A percentile compares a stretch with the other conserved stretches of the same genome.
Conservation (phyloP, 768 basidiomycete species). For the Boletus coccyginus region DNA sequence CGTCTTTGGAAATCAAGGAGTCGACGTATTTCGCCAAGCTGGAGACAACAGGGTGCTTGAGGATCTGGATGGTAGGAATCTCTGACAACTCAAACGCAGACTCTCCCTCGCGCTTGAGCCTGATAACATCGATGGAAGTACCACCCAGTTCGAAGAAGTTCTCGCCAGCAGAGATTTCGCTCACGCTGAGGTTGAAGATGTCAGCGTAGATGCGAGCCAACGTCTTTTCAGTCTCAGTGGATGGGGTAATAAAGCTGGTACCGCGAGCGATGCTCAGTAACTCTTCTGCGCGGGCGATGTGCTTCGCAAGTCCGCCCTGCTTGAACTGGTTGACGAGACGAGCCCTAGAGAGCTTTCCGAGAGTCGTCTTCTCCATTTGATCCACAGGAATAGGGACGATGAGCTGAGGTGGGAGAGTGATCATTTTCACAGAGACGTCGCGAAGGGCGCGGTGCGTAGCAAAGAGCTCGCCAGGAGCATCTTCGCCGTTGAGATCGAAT, state of each 20-base stretch:
- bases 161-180: constrained; percentile 27
- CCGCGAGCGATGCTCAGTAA: constrained; percentile 23
- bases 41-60: constrained; percentile 32
- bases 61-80: constrained; percentile 40
- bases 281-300: constrained; percentile 29
- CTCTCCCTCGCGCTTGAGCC: constrained; percentile 30
- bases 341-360: constrained; percentile 45
- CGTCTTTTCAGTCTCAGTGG: constrained; percentile 25
- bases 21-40: constrained; percentile 32
- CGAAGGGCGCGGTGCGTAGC: constrained; percentile 32
- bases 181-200: constrained; percentile 28
- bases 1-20: constrained; percentile 23
- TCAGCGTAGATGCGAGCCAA: constrained; percentile 31
- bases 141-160: constrained; percentile 44
- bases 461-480: constrained; percentile 23
- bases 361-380: constrained; percentile 40
- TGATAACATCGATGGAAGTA: constrained; percentile 39
- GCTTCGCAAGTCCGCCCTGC: constrained; percentile 32
- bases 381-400: constrained; percentile 38
- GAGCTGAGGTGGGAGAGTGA: constrained; percentile 34
- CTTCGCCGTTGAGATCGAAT: constrained; percentile 22
- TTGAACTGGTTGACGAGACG: constrained; percentile 36
- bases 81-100: constrained; percentile 28
- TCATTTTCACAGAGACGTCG: constrained; percentile 31
- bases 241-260: constrained; percentile 20